Base-by-base conservation (phyloP, 768 basidiomycete species). In the Scleroderma bovista region DNA sequence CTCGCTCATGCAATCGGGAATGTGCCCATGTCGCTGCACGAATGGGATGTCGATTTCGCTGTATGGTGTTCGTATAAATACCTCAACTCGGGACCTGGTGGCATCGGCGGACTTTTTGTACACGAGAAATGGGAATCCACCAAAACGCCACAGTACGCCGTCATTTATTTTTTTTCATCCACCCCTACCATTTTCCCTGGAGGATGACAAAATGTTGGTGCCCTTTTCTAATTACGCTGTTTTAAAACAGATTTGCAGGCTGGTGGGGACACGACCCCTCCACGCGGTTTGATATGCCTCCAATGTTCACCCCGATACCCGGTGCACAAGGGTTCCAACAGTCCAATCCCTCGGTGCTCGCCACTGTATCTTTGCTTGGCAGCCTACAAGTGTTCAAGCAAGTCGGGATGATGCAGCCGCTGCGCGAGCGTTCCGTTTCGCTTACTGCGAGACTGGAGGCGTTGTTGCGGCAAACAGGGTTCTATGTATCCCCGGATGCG, bases 21-120 rank as follows among this genome's bases (percentile, higher is more conserved):
- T 67, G 91, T 98, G 32, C 88, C 90, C 33, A 69, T 95, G 58
- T 74, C 79, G 43, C 73, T 99, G 56, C 91, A 95, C 65, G 88
- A 93, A 52, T 99, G 96, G 95, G 74, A 80, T 57, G 87, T 91
- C 58, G 96, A 99, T 67, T 98, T 97, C 64, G 96, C 95, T 3
- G 94, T 94, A 32, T 98, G 95, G 92, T 99, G 96, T 67, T 88
- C 93, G 29, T 99, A 98, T 78, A 98, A 90, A 71, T 99, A 97
- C 66, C 79, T 97, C 51, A 98, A 97, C 71, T 87, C 93, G 16
- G 92, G 95, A 6, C 93, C 96, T 11, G 95, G 95, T 19, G 92
- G 88, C n/a, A 94, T 98, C 51, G 96, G 82, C n/a, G 95, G 94
- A 6, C 74, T 94, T 50, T 99, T 84, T 61, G 73, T 95, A 10